Base-by-base conservation (phyloP, 192 early-diverging fungal species). In the Lunasporangiospora selenospora region DNA sequence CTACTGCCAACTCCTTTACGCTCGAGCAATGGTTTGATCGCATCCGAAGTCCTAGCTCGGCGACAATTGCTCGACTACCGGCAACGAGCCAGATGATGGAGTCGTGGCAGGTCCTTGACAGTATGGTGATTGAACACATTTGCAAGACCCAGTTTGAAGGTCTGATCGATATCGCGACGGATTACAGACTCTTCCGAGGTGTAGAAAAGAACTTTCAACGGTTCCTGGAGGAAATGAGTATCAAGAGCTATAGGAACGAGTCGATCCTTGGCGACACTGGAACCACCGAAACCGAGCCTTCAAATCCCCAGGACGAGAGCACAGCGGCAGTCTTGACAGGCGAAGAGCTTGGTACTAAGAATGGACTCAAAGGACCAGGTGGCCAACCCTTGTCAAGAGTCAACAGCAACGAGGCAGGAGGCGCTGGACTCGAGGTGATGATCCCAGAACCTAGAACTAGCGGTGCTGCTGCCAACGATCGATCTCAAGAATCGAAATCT, bases 1-100 rank as follows among this genome's bases (percentile, higher is more conserved):
- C 18, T 4, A 18, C 54, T 3, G 48, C 42, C 33, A 63, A 63
- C 21, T 9, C 26, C 4, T 58, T 63, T 30, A 58, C 60, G 23
- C 49, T 73, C 2, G 69, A 73, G 16, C 69, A 73, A 18, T 73
- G 69, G 69, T 73, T 73, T 34, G 69, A 63, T 23, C 69, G 69
- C 9, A 62, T 73, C 31, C 53, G 60, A 4, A 73, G 58, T 26
- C 69, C 69, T n/a, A 43, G 40, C 31, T 63, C 69, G 27, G 41
- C 61, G 0, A 73, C 60, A 31, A 73, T 73, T 32, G 69, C 69
- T 11, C 62, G 63, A 36, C 36, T 73, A 7, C 69, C 69, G 0
- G 38, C 55, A 16, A 73, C 69, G 3, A 73, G 40, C 9, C 69
- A 73, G 26, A 29, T 63, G 21, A 73, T 73, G 69, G 69, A 73